Conservation (phyloP, 345 rosid species). For the Eutrema japonicum region DNA sequence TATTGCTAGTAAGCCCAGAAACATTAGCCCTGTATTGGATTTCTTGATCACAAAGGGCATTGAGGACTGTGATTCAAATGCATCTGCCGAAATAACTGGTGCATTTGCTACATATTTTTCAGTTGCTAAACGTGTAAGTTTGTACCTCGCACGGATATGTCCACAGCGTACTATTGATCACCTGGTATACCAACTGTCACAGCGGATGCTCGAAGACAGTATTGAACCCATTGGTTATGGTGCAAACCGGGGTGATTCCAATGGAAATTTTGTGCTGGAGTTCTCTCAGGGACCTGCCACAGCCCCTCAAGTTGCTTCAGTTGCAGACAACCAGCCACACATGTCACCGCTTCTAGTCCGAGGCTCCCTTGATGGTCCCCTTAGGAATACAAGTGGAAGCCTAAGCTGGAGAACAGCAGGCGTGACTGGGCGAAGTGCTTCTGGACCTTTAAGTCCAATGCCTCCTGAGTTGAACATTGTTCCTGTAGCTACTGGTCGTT, state of each 20-base stretch:
- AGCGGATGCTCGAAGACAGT: constrained; percentile 93
- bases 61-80: constrained; percentile 98
- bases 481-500: constrained; percentile 84
- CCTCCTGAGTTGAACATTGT: constrained; percentile 85
- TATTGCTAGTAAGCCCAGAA: constrained; percentile 93
- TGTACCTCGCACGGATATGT: constrained; percentile 94
- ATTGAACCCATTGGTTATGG: constrained; percentile 67
- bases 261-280: constrained; percentile 79
- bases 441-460: constrained; percentile 92
- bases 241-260: constrained; percentile 65
- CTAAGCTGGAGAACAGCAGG: constrained; percentile 95
- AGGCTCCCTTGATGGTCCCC: constrained; percentile 95
- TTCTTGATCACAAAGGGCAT: constrained; percentile 96
- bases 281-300: constrained; percentile 95
- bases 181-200: constrained; percentile 92
- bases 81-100: constrained; percentile 98
- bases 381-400: constrained; percentile 90
- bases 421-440: constrained; percentile 82
- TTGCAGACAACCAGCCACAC: constrained; percentile 84
- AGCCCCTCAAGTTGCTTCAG: constrained; percentile 66
- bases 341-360: constrained; percentile 97
- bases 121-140: constrained; percentile 96
- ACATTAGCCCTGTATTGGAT: constrained; percentile 94
- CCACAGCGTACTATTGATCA: constrained; percentile 98
- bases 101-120: constrained; percentile 99